Conservation (phyloP, 257 asterid genomes). For the Solanum neorickii region DNA sequence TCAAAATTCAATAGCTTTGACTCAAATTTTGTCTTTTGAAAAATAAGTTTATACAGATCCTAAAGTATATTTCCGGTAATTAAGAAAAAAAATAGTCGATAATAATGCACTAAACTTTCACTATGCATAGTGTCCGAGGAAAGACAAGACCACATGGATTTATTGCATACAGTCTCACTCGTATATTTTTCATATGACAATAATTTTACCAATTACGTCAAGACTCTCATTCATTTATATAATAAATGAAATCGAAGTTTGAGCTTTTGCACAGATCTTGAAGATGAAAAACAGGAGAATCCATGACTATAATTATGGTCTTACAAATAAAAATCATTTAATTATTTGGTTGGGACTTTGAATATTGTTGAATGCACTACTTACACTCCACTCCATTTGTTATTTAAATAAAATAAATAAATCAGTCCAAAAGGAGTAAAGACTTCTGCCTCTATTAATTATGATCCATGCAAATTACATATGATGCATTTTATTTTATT, state of each 20-base stretch:
- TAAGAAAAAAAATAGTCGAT: too few species aligned
- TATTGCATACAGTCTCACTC: background rate
- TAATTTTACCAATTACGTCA: background rate
- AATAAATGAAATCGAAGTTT: background rate
- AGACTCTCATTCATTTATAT: background rate
- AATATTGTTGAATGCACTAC: background rate
- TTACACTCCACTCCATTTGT: background rate
- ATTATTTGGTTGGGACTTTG: background rate
- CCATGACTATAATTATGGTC: background rate
- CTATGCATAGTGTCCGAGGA: background rate
- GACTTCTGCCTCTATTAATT: background rate
- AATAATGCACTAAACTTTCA: too few species aligned
- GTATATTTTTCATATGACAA: background rate
- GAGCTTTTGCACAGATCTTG: background rate
- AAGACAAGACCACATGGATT: background rate
- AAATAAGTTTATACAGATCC: background rate
- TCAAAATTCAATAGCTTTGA: background rate
- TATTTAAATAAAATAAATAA: background rate
- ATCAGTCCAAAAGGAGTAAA: background rate
- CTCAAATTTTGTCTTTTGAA: rapidly evolving
- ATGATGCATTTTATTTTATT: background rate
- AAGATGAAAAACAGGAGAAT: background rate
- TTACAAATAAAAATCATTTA: background rate
- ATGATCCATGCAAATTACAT: background rate
- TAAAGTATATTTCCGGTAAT: too few species aligned